These are phyloP conservation scores for Podila verticillata DNA, from an alignment of 192 early-diverging fungal species.

Conservation along the genomic window DNA sequence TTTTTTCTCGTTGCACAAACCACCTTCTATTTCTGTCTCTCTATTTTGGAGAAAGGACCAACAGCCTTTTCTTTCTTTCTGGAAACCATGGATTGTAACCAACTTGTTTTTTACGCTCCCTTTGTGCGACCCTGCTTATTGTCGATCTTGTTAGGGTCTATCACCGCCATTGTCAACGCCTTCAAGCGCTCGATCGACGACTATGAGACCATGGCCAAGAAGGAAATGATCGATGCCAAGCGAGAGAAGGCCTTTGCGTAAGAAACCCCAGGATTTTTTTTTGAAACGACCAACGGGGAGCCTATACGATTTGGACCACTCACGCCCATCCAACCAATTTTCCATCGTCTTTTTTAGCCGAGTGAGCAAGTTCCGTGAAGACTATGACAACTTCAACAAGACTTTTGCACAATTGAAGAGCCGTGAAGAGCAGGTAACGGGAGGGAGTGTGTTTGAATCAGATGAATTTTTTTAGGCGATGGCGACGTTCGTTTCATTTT, in stretches of 20 bases:
- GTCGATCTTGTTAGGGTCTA: constrained; percentile 53
- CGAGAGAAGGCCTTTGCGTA: constrained; percentile 65
- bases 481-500: not conserved
- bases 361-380: constrained; percentile 61
- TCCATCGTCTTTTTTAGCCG: constrained; percentile 47
- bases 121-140: not conserved
- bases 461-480: not conserved
- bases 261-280: constrained; percentile 2
- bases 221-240: constrained; percentile 64
- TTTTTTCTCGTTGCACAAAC: no score
- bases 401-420: constrained; percentile 59
- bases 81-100: no score
- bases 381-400: constrained; percentile 56
- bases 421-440: constrained; percentile 54
- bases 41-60: no score
- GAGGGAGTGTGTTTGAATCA: not conserved
- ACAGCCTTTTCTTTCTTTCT: no score
- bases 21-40: no score
- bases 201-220: constrained; percentile 63
- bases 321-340: not conserved
- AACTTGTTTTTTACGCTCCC: no score
- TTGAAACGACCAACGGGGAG: not conserved
- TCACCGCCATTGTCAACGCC: constrained; percentile 57
- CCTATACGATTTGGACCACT: not conserved
- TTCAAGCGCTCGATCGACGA: constrained; percentile 68